These are phyloP conservation scores for Phyllosticta capitalensis DNA, from an alignment of 2,329 filamentous ascomycete species.

Conservation along the genomic window DNA sequence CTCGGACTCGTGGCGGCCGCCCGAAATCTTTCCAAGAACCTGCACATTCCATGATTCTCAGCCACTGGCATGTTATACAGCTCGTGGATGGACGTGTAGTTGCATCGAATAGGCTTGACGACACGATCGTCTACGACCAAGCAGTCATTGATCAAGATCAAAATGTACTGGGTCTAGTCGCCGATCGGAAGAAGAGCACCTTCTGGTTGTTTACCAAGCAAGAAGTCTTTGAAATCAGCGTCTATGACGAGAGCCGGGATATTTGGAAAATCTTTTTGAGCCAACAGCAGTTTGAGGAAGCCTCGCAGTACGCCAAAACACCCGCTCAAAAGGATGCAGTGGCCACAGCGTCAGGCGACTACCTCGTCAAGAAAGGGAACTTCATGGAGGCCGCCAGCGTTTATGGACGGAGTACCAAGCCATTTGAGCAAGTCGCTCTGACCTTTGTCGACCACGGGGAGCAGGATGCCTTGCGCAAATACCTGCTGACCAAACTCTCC, in stretches of 20 bases:
- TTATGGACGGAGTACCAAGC: constrained; percentile 91
- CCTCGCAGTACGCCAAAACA: constrained; percentile 74
- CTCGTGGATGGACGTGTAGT: constrained; percentile 76
- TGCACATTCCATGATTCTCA: constrained; percentile 72
- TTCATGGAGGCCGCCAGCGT: constrained; percentile 80
- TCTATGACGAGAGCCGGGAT: constrained; percentile 81
- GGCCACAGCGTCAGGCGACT: constrained; percentile 83
- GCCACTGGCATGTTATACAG: constrained; percentile 85
- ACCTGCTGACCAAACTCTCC: constrained; percentile 73
- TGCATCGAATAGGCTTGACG: constrained; percentile 78
- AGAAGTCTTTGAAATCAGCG: constrained; percentile 89
- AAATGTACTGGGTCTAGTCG: constrained; percentile 69
- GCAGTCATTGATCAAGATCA: constrained; percentile 72
- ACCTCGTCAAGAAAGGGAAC: constrained; percentile 69
- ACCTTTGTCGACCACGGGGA: constrained; percentile 84
- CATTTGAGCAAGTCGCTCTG: constrained; percentile 91
- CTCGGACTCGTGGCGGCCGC: constrained; percentile 55
- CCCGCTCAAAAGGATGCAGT: constrained; percentile 79
- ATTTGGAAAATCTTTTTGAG: constrained; percentile 92
- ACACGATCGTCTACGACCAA: constrained; percentile 79
- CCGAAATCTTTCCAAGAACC: constrained; percentile 59
- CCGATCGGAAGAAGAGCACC: constrained; percentile 89
- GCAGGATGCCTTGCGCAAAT: constrained; percentile 82
- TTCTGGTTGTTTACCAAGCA: constrained; percentile 91
- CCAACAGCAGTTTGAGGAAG: constrained; percentile 78